A percentile compares a stretch with the other conserved stretches of the same genome.
phyloP scores from a whole-genome alignment of 345 rosid genomes.

The Luvunga scandens region DNA sequence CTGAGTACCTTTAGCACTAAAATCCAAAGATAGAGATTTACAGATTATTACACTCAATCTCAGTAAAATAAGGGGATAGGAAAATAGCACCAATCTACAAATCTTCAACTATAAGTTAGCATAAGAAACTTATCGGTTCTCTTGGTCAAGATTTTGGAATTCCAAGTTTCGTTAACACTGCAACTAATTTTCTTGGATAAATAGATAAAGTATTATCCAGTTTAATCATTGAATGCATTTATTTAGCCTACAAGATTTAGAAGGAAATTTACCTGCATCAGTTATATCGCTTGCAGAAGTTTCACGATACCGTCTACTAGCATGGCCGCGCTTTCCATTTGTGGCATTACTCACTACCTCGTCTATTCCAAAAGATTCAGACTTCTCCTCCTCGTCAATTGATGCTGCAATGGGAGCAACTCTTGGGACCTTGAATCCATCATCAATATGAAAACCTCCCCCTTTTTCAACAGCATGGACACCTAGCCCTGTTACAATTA shows the following conservation, averaged over 20 bases:
- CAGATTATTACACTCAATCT: background rate
- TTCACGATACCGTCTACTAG: slow-evolving; percentile 54
- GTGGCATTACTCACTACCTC: slow-evolving; percentile 21
- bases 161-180: background rate
- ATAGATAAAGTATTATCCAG: background rate
- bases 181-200: background rate
- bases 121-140: background rate
- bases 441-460: slow-evolving; percentile 30
- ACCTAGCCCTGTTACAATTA: slow-evolving; percentile 37
- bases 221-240: background rate
- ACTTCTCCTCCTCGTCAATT: slow-evolving; percentile 53
- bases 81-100: background rate
- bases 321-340: slow-evolving; percentile 29
- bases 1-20: background rate
- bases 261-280: slow-evolving; percentile 33
- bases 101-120: background rate
- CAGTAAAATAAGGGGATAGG: background rate
- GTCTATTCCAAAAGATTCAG: slow-evolving; percentile 27
- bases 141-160: background rate
- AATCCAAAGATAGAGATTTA: background rate
- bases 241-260: slow-evolving; percentile 5
- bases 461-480: slow-evolving; percentile 48
- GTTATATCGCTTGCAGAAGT: slow-evolving; percentile 29
- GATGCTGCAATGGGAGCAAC: slow-evolving; percentile 46
- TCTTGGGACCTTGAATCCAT: slow-evolving; percentile 63